A percentile compares a stretch with the other conserved stretches of the same genome.
phyloP scores from a whole-genome alignment of 148 eudicot species.

The Suaeda aralocaspica region DNA sequence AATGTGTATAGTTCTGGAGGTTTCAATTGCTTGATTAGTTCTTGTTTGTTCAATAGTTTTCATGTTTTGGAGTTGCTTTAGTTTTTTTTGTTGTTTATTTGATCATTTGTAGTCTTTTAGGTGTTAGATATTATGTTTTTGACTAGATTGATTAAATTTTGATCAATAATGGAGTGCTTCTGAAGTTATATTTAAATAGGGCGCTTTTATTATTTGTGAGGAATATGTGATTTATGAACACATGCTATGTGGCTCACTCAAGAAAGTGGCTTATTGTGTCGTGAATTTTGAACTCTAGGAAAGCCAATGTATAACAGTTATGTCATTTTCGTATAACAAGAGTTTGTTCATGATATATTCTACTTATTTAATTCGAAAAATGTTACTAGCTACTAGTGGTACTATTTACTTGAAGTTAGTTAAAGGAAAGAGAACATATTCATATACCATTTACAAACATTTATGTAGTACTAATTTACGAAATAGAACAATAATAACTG shows the following conservation, averaged over 20 bases:
- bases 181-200: background rate
- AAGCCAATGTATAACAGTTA: background rate
- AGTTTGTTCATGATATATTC: no score
- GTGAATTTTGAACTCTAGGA: background rate
- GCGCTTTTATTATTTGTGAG: background rate
- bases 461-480: no score
- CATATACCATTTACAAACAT: no score
- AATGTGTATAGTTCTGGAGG: background rate
- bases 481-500: no score
- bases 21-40: constrained; percentile 1
- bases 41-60: background rate
- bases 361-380: no score
- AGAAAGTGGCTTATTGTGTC: background rate
- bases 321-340: no score
- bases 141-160: background rate
- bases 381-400: no score
- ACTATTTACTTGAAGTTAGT: no score
- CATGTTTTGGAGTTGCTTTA: no score
- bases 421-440: no score
- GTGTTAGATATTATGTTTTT: background rate
- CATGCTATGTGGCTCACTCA: background rate
- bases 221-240: background rate
- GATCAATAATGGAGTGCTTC: no score
- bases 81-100: background rate
- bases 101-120: no score